Evolutionary conservation across 2,329 filamentous ascomycete genomes (phyloP).

Genomic region (Ramularia endophylla): DNA sequence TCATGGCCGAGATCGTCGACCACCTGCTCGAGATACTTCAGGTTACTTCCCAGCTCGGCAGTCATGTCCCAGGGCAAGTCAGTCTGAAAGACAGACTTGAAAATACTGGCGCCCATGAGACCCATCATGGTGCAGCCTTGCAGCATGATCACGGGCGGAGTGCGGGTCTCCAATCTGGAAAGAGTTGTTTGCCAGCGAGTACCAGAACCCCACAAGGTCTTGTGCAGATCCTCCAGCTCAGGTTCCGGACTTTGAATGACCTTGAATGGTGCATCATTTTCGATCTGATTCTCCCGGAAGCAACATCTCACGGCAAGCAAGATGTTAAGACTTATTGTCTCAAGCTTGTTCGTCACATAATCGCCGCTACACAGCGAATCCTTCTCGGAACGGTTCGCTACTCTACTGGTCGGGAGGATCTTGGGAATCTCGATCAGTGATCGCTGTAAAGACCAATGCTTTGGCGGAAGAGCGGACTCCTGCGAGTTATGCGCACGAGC

Average conservation of each 20-base stretch:
- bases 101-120: background rate
- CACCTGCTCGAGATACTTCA: background rate
- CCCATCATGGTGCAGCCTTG: constrained; percentile 1
- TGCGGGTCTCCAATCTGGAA: background rate
- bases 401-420: background rate
- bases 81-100: constrained; percentile 1
- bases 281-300: constrained; percentile 2
- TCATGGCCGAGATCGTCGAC: background rate
- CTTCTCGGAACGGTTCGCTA: background rate
- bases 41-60: no score
- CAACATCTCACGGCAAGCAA: no score
- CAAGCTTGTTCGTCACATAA: no score
- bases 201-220: background rate
- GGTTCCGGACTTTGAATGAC: background rate
- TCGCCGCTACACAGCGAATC: no score
- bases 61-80: background rate
- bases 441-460: no score
- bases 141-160: no score
- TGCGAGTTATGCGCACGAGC: background rate
- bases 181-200: background rate
- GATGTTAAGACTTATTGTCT: no score
- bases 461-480: no score
- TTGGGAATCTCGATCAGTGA: background rate
- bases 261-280: background rate
- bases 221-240: background rate